phyloP scores from a whole-genome alignment of 345 rosid species.

The Eucalyptus globulus region DNA sequence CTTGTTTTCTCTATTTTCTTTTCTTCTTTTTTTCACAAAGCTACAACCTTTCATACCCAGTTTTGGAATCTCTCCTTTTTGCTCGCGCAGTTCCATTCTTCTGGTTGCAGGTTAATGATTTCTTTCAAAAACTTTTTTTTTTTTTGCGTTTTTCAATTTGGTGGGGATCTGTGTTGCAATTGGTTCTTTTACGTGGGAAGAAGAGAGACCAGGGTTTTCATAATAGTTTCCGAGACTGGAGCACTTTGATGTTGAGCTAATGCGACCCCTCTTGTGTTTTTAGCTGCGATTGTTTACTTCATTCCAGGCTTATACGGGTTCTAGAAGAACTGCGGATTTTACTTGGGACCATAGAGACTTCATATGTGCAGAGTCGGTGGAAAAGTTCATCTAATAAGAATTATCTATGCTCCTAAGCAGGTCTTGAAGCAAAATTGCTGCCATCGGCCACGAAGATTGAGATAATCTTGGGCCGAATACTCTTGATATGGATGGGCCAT shows the following conservation, averaged over 20 bases:
- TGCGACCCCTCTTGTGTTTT: neutral
- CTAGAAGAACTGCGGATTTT: neutral
- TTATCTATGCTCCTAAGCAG: neutral
- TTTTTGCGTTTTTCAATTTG: neutral
- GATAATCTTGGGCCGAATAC: conserved; percentile 13
- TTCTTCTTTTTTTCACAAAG: neutral
- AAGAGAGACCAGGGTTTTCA: neutral
- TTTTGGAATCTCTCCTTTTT: neutral
- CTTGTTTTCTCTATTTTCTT: neutral
- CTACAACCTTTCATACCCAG: neutral
- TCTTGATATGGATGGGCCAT: neutral
- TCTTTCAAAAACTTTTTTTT: neutral
- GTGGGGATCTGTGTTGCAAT: neutral
- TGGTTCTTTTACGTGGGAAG: neutral
- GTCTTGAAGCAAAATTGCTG: neutral
- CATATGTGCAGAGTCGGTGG: neutral
- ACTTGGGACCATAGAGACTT: neutral
- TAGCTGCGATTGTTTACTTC: neutral
- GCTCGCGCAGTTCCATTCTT: neutral
- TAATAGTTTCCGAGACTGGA: neutral
- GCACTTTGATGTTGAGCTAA: neutral
- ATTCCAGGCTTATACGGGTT: neutral
- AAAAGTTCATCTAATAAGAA: neutral
- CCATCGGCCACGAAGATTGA: neutral
- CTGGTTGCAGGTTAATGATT: neutral